Conservation (phyloP, 192 early-diverging fungal genomes). For the Coemansia sp. region DNA sequence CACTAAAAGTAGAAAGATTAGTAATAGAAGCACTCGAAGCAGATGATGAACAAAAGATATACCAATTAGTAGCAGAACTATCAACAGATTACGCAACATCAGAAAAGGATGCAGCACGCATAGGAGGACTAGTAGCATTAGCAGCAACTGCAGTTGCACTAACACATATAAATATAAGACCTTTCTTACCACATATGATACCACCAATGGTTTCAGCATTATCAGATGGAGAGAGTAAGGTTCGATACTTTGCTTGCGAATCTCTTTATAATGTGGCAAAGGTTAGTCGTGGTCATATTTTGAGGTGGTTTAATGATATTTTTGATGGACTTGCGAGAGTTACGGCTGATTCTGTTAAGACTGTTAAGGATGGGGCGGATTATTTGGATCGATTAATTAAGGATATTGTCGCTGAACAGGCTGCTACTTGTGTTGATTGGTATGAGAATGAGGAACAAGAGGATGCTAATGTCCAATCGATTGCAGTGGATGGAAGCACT, state of each 20-base stretch:
- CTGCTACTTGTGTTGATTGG: constrained; percentile 68
- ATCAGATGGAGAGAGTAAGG: constrained; percentile 84
- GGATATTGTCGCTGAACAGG: constrained; percentile 93
- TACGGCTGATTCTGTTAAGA: constrained; percentile 77
- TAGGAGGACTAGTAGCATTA: constrained; percentile 93
- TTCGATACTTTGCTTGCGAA: constrained; percentile 98
- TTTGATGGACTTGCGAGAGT: constrained; percentile 96
- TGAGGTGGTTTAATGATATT: constrained; percentile 93
- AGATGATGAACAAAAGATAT: constrained; percentile 61
- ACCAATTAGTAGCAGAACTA: constrained; percentile 71
- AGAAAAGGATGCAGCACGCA: constrained; percentile 75
- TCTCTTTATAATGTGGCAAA: constrained; percentile 98
- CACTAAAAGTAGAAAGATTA: constrained; percentile 88
- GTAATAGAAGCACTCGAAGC: constrained; percentile 61
- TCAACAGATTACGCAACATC: constrained; percentile 90
- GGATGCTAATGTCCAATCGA: neutral
- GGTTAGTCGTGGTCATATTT: constrained; percentile 83
- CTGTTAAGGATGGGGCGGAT: constrained; percentile 94
- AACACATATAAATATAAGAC: constrained; percentile 66
- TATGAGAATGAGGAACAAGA: constrained; percentile 20
- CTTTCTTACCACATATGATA: constrained; percentile 75
- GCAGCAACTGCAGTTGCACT: constrained; percentile 87
- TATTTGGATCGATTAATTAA: constrained; percentile 92
- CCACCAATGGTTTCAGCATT: constrained; percentile 95
- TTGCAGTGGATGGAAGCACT: neutral